phyloP scores from a whole-genome alignment of 192 early-diverging fungal genomes.

The Podila horticola region DNA sequence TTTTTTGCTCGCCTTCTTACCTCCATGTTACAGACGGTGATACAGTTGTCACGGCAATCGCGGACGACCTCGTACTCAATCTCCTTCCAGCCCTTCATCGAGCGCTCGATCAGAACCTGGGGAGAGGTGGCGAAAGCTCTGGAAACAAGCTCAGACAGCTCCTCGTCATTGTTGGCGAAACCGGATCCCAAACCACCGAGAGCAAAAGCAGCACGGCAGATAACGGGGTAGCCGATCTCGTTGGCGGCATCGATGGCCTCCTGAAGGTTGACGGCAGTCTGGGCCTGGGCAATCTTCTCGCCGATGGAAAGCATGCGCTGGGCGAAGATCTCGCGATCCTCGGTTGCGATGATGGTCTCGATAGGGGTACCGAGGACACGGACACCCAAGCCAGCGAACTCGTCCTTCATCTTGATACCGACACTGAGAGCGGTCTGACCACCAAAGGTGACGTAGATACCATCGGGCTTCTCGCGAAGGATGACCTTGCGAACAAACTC shows the following conservation, averaged over 20 bases:
- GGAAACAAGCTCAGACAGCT: conserved; percentile 81
- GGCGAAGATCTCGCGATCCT: conserved; percentile 97
- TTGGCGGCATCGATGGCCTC: conserved; percentile 90
- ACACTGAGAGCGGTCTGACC: conserved; percentile 98
- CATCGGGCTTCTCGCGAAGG: conserved; percentile 95
- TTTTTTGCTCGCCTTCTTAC: conserved; percentile 13
- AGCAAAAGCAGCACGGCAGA: conserved; percentile 95
- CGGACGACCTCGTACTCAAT: conserved; percentile 99
- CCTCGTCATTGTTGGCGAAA: conserved; percentile 90
- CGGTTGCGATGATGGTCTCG: conserved; percentile 94
- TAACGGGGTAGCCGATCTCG: conserved; percentile 94
- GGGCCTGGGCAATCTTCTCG: conserved; percentile 92
- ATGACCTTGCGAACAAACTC: conserved; percentile 97
- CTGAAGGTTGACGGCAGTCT: conserved; percentile 81
- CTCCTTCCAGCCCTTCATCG: conserved; percentile 99
- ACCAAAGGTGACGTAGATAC: conserved; percentile 98
- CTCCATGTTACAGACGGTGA: conserved; percentile 99
- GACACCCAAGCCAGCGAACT: conserved; percentile 91
- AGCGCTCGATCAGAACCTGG: conserved; percentile 94
- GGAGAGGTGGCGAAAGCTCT: conserved; percentile 93
- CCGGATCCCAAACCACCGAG: conserved; percentile 98
- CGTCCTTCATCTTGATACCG: conserved; percentile 93
- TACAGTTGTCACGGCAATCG: conserved; percentile 95
- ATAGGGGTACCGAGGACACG: conserved; percentile 96
- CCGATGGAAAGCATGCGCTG: conserved; percentile 83